phyloP scores from a whole-genome alignment of 306 rosid genomes.

The Castanea crenata region DNA sequence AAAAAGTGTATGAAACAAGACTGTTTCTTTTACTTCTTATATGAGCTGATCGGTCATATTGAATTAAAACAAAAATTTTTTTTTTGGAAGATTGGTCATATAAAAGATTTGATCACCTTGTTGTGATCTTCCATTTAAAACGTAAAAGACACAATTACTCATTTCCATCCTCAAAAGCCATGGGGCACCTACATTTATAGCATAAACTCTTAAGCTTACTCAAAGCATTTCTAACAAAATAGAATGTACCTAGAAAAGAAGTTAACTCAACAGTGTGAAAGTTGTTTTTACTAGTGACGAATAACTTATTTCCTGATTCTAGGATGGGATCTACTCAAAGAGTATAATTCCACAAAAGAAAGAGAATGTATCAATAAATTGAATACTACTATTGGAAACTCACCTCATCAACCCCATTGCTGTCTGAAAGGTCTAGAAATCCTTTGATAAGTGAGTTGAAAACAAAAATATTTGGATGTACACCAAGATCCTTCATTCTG shows the following conservation, averaged over 20 bases:
- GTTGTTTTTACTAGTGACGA: not conserved
- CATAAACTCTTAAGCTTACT: not conserved
- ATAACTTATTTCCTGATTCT: not conserved
- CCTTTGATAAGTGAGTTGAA: conserved; percentile 93
- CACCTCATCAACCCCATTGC: conserved; percentile 78
- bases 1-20: not conserved
- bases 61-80: not conserved
- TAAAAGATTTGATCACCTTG: not conserved
- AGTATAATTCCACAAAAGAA: not conserved
- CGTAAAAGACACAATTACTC: not conserved
- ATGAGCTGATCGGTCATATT: not conserved
- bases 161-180: not conserved
- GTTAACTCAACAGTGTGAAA: not conserved
- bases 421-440: conserved; percentile 64
- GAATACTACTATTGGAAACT: conserved; percentile 7
- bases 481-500: conserved; percentile 75
- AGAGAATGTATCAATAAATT: not conserved
- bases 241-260: not conserved
- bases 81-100: not conserved
- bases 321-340: not conserved
- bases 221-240: not conserved
- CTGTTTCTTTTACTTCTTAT: not conserved
- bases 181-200: not conserved
- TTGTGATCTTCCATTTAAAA: not conserved
- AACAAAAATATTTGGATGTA: conserved; percentile 74